Percentiles rank a stretch among this genome's conserved stretches.
These are phyloP conservation scores for Vanderwaltozyma tropicalis DNA, from an alignment of 805 yeast genomes.

Conservation along the genomic window DNA sequence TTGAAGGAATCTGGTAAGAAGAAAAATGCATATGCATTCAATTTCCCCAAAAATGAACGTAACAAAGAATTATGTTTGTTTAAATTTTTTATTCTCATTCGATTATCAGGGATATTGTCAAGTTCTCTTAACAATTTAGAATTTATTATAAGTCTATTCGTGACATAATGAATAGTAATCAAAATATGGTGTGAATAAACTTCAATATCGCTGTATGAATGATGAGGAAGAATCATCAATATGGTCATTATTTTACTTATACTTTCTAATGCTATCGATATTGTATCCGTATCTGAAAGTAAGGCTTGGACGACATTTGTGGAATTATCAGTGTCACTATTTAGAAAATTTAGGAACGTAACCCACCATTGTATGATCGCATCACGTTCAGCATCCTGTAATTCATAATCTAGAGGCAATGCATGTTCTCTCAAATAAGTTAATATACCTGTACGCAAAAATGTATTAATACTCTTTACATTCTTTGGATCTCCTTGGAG, in stretches of 20 bases:
- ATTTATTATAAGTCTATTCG: conserved; percentile 17
- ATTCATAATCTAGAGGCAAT: not conserved
- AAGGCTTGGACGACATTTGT: not conserved
- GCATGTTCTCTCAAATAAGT: conserved; percentile 6
- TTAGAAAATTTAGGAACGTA: conserved; percentile 18
- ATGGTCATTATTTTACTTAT: conserved; percentile 25
- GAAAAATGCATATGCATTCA: conserved; percentile 24
- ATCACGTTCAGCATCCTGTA: conserved; percentile 6
- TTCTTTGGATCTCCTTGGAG: not conserved
- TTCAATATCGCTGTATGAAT: conserved; percentile 10
- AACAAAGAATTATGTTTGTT: conserved; percentile 18
- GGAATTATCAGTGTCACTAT: conserved; percentile 7
- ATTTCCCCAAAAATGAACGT: conserved; percentile 23
- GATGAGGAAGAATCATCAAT: conserved; percentile 10
- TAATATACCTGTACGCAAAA: conserved; percentile 9
- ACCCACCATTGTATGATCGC: conserved; percentile 28
- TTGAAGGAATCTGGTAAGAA: conserved; percentile 20
- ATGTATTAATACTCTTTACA: conserved; percentile 6
- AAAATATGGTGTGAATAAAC: conserved; percentile 19
- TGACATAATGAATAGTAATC: conserved; percentile 19
- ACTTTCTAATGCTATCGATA: conserved; percentile 27
- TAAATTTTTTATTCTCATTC: conserved; percentile 4
- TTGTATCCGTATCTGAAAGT: conserved; percentile 6
- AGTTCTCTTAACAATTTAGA: conserved; percentile 9
- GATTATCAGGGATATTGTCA: not conserved